phyloP scores from a whole-genome alignment of 345 rosid species.

The Brassica rapa region DNA sequence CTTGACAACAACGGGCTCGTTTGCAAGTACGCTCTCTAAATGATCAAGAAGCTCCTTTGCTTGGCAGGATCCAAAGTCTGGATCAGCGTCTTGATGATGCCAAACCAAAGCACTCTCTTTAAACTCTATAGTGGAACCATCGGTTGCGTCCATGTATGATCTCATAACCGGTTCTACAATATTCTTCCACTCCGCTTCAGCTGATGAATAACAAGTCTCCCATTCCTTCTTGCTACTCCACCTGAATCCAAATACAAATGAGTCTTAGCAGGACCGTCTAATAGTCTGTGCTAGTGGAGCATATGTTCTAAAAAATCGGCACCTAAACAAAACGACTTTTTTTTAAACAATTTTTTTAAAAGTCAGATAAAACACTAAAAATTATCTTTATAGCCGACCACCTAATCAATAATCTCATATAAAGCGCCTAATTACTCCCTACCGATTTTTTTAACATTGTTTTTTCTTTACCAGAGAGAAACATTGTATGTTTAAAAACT shows the following conservation, averaged over 20 bases:
- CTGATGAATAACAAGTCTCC: background rate
- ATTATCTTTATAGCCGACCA: background rate
- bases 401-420: background rate
- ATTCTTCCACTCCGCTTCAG: background rate
- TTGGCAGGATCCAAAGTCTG: conserved; percentile 56
- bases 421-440: background rate
- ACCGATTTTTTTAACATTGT: background rate
- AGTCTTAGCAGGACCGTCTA: background rate
- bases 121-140: background rate
- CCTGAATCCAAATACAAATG: background rate
- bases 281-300: no score
- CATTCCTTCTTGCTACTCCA: background rate
- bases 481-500: background rate
- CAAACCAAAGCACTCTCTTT: conserved; percentile 8
- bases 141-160: background rate
- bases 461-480: background rate
- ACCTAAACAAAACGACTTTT: background rate
- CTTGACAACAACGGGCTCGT: conserved; percentile 82
- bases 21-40: conserved; percentile 79
- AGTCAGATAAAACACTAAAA: background rate
- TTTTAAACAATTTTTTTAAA: no score
- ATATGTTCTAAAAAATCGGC: background rate
- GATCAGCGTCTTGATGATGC: conserved; percentile 1
- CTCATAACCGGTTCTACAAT: background rate
- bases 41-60: conserved; percentile 85